Conservation (phyloP, 75 land plant species). For the Sequoia sempervirens region DNA sequence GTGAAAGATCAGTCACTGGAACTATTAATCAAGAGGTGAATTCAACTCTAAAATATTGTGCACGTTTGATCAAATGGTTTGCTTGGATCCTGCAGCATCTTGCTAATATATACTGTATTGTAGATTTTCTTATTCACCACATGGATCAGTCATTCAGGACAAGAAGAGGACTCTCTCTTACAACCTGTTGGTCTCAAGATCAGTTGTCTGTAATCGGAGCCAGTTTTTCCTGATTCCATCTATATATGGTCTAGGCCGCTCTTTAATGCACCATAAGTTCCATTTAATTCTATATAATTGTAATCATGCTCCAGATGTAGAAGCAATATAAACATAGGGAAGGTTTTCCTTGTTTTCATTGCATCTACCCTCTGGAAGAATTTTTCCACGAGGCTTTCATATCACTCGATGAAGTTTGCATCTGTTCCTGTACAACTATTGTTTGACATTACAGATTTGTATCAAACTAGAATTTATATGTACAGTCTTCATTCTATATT, state of each 20-base stretch:
- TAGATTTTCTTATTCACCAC: neutral
- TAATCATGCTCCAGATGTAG: constrained; percentile 7
- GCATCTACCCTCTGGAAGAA: constrained; percentile 6
- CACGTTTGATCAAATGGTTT: neutral
- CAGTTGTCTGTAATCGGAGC: neutral
- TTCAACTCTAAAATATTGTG: neutral
- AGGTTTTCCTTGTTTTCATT: constrained; percentile 7
- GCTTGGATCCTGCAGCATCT: neutral
- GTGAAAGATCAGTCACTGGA: neutral
- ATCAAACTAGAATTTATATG: neutral
- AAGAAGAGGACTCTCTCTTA: neutral
- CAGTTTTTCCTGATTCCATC: neutral
- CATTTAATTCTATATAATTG: neutral
- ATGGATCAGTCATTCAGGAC: constrained; percentile 1
- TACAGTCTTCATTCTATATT: neutral
- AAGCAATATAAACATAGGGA: constrained; percentile 9
- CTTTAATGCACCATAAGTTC: neutral
- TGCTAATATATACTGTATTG: neutral
- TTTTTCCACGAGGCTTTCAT: neutral
- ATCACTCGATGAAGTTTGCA: neutral
- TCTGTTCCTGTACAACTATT: neutral
- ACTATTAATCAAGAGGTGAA: neutral
- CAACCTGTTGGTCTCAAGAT: neutral
- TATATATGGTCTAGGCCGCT: neutral
- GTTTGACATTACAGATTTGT: neutral